These are phyloP conservation scores for Excoecaria cochinchinensis DNA, from an alignment of 345 rosid species.

Conservation along the genomic window DNA sequence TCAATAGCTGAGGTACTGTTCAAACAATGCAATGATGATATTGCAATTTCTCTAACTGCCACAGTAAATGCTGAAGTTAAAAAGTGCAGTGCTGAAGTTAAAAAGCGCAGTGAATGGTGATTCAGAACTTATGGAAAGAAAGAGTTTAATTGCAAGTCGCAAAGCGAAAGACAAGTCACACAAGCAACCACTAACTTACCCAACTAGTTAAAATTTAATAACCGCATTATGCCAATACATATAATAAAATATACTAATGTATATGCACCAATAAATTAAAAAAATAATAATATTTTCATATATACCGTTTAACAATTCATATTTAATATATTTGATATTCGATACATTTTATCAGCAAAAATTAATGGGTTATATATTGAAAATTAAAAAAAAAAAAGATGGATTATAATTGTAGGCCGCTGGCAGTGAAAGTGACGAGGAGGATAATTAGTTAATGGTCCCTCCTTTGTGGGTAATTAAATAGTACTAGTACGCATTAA, in stretches of 20 bases:
- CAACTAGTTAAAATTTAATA: neutral
- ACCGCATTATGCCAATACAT: too few relatives aligned
- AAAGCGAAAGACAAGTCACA: neutral
- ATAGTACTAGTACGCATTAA: neutral
- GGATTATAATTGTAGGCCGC: too few relatives aligned
- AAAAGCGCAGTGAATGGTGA: neutral
- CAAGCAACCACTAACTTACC: neutral
- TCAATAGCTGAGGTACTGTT: neutral
- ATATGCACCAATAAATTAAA: too few relatives aligned
- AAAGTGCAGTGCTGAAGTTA: neutral
- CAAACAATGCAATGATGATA: neutral
- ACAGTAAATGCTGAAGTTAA: neutral
- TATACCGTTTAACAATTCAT: too few relatives aligned
- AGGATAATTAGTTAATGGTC: neutral
- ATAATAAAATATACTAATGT: too few relatives aligned
- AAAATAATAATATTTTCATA: too few relatives aligned
- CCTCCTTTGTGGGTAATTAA: neutral
- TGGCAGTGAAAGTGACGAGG: neutral
- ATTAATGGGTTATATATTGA: too few relatives aligned
- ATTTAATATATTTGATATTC: too few relatives aligned
- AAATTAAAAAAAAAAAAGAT: too few relatives aligned
- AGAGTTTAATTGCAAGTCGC: neutral
- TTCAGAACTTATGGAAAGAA: neutral
- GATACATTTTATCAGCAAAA: too few relatives aligned
- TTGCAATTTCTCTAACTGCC: neutral